phyloP scores from a whole-genome alignment of 805 yeast genomes.

The Metschnikowia corniflorae region DNA sequence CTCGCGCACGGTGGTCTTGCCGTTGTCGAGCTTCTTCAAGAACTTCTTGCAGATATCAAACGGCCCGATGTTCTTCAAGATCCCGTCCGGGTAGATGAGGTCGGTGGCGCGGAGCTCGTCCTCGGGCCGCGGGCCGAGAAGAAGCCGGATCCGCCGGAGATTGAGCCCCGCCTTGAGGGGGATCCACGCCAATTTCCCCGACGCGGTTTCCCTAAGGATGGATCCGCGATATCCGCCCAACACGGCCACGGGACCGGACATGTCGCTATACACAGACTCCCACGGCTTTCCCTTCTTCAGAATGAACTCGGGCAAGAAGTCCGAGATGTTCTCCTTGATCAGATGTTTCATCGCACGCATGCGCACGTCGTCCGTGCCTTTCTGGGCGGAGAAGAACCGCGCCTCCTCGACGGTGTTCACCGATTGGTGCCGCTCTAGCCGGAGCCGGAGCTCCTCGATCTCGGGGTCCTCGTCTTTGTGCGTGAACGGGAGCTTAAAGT shows the following conservation, averaged over 20 bases:
- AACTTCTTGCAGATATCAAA: conserved; percentile 70
- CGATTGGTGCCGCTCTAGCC: conserved; percentile 51
- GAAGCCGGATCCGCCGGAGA: conserved; percentile 61
- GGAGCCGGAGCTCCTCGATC: conserved; percentile 32
- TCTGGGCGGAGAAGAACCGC: conserved; percentile 47
- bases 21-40: conserved; percentile 53
- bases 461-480: conserved; percentile 16
- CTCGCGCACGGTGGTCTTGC: conserved; percentile 59
- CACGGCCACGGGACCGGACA: conserved; percentile 76
- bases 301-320: conserved; percentile 34
- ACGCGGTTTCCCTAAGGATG: conserved; percentile 59
- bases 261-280: conserved; percentile 50
- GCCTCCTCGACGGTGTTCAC: conserved; percentile 65
- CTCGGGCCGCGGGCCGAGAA: conserved; percentile 66
- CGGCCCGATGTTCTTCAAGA: conserved; percentile 82
- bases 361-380: conserved; percentile 63
- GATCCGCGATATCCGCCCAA: conserved; percentile 91
- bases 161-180: conserved; percentile 84
- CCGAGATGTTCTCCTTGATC: conserved; percentile 47
- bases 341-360: conserved; percentile 67
- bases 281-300: conserved; percentile 26
- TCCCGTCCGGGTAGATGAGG: conserved; percentile 65
- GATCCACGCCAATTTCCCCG: conserved; percentile 75
- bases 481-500: conserved; percentile 23
- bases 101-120: conserved; percentile 61